A percentile compares a stretch with the other conserved stretches of the same genome.
Evolutionary conservation across 2,329 filamentous ascomycete species (phyloP).

Genomic region (Atkinsonella hypoxylon): DNA sequence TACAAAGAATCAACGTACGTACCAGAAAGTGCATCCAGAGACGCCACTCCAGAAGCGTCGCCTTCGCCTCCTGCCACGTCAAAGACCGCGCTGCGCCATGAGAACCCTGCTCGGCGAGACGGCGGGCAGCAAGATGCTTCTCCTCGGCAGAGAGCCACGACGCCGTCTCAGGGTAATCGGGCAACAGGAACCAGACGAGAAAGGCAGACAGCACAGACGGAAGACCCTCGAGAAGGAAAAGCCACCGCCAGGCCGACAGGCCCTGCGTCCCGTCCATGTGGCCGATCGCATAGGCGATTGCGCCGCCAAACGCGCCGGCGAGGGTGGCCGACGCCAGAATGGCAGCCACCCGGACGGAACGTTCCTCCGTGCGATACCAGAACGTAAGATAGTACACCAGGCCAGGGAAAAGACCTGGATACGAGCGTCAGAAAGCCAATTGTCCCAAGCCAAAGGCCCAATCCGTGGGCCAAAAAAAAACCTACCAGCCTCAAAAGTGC

Average conservation of each 20-base stretch:
- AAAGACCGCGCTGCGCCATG: constrained; percentile 49
- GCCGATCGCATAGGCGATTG: constrained; percentile 60
- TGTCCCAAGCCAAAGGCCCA: too few relatives aligned
- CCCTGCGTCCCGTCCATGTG: constrained; percentile 55
- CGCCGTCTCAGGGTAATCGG: constrained; percentile 55
- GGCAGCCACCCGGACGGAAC: constrained; percentile 57
- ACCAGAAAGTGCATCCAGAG: constrained; percentile 54
- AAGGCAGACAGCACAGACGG: constrained; percentile 52
- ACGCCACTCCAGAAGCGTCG: constrained; percentile 52
- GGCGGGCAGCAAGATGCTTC: constrained; percentile 37
- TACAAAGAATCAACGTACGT: not conserved
- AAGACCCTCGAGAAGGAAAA: constrained; percentile 52
- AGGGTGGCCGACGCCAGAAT: constrained; percentile 58
- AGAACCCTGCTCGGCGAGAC: constrained; percentile 34
- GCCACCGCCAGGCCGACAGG: constrained; percentile 57
- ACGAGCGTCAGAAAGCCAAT: too few relatives aligned
- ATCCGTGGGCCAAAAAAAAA: too few relatives aligned
- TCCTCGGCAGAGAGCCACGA: constrained; percentile 50
- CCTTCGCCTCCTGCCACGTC: constrained; percentile 56
- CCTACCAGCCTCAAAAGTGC: constrained; percentile 47
- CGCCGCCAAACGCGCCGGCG: constrained; percentile 60
- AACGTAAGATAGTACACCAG: constrained; percentile 59
- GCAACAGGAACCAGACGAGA: constrained; percentile 53
- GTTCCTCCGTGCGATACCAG: constrained; percentile 61
- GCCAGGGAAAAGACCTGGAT: constrained; percentile 42